A percentile compares a stretch with the other conserved stretches of the same genome.
phyloP scores from a whole-genome alignment of 768 basidiomycete species.

The Pleurotus djamor region DNA sequence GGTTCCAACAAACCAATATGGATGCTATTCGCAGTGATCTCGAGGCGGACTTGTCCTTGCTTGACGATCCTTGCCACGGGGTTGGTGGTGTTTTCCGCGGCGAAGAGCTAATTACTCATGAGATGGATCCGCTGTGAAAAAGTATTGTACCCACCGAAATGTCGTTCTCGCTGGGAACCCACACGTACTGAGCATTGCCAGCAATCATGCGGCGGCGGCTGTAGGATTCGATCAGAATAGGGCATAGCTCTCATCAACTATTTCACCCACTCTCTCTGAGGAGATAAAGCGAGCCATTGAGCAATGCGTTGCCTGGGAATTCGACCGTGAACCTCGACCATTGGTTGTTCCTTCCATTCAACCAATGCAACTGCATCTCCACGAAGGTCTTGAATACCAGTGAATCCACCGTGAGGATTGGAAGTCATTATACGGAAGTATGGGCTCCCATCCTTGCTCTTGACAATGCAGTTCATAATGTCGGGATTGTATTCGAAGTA shows the following conservation, averaged over 20 bases:
- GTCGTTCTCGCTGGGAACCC: conserved; percentile 52
- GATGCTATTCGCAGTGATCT: conserved; percentile 54
- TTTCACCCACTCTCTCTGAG: conserved; percentile 32
- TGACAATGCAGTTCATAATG: conserved; percentile 53
- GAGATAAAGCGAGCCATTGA: conserved; percentile 54
- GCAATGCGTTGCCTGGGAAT: conserved; percentile 43
- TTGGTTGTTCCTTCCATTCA: conserved; percentile 50
- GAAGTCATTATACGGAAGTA: conserved; percentile 52
- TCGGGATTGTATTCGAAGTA: conserved; percentile 50
- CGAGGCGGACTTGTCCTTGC: conserved; percentile 44
- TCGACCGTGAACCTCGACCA: conserved; percentile 51
- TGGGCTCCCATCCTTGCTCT: conserved; percentile 46
- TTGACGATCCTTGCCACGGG: conserved; percentile 53
- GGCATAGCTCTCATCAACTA: conserved; percentile 22
- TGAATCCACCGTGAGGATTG: conserved; percentile 46
- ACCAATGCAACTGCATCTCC: conserved; percentile 49
- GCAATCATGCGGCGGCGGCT: conserved; percentile 53
- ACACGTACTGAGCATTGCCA: conserved; percentile 47
- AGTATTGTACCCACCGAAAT: conserved; percentile 42
- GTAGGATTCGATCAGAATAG: not conserved
- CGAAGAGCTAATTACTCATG: conserved; percentile 40
- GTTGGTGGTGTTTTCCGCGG: conserved; percentile 29
- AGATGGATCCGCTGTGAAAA: conserved; percentile 1
- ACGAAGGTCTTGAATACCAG: conserved; percentile 48
- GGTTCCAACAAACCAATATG: conserved; percentile 53